Percentiles rank a stretch among this genome's conserved stretches.
phyloP scores from a whole-genome alignment of 306 rosid genomes.

The Casuarina cunninghamiana region DNA sequence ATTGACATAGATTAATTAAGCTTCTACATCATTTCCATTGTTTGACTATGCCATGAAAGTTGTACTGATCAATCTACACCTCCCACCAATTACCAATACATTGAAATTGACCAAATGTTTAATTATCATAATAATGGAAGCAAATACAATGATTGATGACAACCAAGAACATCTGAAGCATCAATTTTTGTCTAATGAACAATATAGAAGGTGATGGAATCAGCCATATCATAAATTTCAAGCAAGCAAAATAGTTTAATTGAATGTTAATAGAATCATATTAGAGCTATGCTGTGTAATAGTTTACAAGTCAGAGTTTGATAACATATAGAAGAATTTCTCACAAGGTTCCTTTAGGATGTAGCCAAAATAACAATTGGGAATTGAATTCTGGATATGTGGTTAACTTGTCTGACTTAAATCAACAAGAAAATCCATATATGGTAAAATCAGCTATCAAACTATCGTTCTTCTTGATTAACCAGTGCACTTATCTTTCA shows the following conservation, averaged over 20 bases:
- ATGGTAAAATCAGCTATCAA: neutral
- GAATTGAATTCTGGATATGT: neutral
- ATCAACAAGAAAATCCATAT: neutral
- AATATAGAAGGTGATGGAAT: neutral
- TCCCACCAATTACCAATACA: neutral
- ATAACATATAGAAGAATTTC: neutral
- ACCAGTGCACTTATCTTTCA: neutral
- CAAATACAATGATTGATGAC: neutral
- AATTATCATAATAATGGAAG: neutral
- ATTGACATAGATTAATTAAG: neutral
- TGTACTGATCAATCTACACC: neutral
- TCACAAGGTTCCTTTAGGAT: neutral
- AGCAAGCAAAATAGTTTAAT: neutral
- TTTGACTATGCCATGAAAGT: neutral
- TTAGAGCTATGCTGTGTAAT: neutral
- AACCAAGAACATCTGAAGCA: neutral
- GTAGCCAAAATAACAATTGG: neutral
- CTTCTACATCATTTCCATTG: neutral
- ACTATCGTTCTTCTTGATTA: neutral
- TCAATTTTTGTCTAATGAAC: neutral
- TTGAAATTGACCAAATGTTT: neutral
- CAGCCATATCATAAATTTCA: neutral
- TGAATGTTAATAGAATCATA: neutral
- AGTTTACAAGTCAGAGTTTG: neutral
- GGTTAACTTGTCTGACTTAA: neutral